Evolutionary conservation across 371 early-diverging fungal genomes (phyloP).

Genomic region (Lichtheimia ramosa): DNA sequence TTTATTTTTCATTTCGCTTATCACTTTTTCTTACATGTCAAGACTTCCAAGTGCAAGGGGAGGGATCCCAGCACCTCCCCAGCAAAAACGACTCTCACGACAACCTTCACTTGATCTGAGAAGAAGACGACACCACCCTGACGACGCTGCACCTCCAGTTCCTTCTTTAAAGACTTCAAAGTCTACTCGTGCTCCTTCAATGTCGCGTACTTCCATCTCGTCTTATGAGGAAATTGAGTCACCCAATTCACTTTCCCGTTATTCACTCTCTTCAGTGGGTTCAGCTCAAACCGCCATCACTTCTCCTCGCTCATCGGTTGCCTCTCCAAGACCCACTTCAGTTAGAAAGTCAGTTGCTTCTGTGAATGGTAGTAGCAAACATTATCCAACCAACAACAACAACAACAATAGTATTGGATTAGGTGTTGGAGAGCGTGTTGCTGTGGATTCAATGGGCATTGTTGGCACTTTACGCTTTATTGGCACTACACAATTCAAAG

Average conservation of each 20-base stretch:
- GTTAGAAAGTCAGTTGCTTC: slow-evolving; percentile 3
- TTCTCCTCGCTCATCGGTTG: slow-evolving; percentile 24
- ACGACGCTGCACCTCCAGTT: slow-evolving; percentile 17
- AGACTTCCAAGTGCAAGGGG: slow-evolving; percentile 24
- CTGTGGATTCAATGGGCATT: slow-evolving; percentile 67
- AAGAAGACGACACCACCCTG: slow-evolving; percentile 17
- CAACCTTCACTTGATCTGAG: slow-evolving; percentile 24
- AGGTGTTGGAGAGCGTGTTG: slow-evolving; percentile 63
- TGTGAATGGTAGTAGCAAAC: slow-evolving; percentile 4
- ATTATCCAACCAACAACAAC: slow-evolving; percentile 5
- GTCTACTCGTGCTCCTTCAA: slow-evolving; percentile 15
- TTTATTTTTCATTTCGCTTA: slow-evolving; percentile 4
- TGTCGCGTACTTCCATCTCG: slow-evolving; percentile 26
- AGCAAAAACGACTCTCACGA: slow-evolving; percentile 14
- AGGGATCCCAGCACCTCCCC: slow-evolving; percentile 22
- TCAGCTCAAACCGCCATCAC: slow-evolving; percentile 25
- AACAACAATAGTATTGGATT: slow-evolving; percentile 10
- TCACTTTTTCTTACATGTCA: slow-evolving; percentile 13
- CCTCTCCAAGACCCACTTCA: slow-evolving; percentile 20
- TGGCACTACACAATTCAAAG: slow-evolving; percentile 67
- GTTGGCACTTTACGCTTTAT: slow-evolving; percentile 76
- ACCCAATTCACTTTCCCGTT: slow-evolving; percentile 22
- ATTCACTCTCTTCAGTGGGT: slow-evolving; percentile 19
- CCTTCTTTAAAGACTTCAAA: slow-evolving; percentile 26
- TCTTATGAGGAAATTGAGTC: slow-evolving; percentile 33